phyloP scores from a whole-genome alignment of 108 stramenopile species.

The Cyclostephanos invisitatus region DNA sequence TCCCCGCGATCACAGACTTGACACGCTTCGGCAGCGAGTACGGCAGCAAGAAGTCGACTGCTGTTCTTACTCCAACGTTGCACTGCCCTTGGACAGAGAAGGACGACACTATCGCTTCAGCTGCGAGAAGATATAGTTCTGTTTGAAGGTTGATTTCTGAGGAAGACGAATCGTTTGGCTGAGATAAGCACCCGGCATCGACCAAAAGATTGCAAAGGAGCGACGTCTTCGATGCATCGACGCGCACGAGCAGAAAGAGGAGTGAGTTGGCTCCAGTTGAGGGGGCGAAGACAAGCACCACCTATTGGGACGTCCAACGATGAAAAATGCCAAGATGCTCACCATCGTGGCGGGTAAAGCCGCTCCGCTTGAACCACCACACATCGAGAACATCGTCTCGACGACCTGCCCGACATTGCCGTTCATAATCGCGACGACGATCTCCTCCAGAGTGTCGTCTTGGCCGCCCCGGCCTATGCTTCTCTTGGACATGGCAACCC shows the following conservation, averaged over 20 bases:
- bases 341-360: constrained; percentile 83
- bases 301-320: neutral
- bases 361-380: constrained; percentile 75
- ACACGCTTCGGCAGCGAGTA: constrained; percentile 51
- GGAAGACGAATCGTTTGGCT: constrained; percentile 10
- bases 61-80: constrained; percentile 65
- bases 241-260: constrained; percentile 7
- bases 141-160: constrained; percentile 42
- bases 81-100: constrained; percentile 54
- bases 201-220: constrained; percentile 63
- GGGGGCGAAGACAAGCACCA: neutral
- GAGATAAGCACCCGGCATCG: constrained; percentile 56
- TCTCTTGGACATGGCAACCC: constrained; percentile 51
- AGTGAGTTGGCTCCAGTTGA: neutral
- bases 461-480: constrained; percentile 1
- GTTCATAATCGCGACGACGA: constrained; percentile 71
- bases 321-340: constrained; percentile 20
- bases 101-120: constrained; percentile 77
- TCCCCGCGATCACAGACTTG: neutral
- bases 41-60: constrained; percentile 65
- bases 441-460: constrained; percentile 23
- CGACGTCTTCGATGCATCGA: constrained; percentile 42
- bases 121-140: constrained; percentile 63
- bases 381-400: constrained; percentile 50
- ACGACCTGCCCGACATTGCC: constrained; percentile 67